Base-by-base conservation (phyloP, 2,329 filamentous ascomycete genomes). In the Colletotrichum agaves region DNA sequence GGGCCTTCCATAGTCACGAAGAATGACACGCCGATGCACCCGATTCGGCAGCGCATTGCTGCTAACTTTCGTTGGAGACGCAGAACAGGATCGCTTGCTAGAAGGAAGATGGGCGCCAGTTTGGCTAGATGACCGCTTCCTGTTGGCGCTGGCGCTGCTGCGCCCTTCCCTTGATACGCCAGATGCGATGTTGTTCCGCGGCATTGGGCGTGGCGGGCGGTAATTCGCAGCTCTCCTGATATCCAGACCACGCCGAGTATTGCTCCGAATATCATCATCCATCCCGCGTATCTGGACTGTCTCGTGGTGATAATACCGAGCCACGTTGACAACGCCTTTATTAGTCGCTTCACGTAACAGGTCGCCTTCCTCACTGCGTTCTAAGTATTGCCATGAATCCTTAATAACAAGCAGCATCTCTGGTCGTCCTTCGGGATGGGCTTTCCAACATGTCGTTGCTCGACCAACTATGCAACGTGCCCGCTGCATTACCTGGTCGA, bases 381-480 rank as follows among this genome's bases (percentile, higher is more conserved):
- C 77, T 4, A 70, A 69, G 61, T 78, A 80, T 60, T 84, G 78
- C 80, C 77, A 84, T 3, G 77, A 82, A 67, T 83, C 79, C 69
- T 85, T 85, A 61, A 84, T 75, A n/a, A 84, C 77, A 70, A 84
- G 74, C 4, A 72, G 74, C 23, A 56, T 73, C 31, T 72, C 13
- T n/a, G 70, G 66, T 43, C 81, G 71, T 47, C 67, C 74, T 56
- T 82, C 73, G 43, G 61, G 74, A 76, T 83, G 72, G 11, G 77
- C 82, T 74, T 79, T 81, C 81, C 77, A 84, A 58, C 76, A 84
- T n/a, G 77, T 83, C 5, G 5, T 5, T 8, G 37, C 81, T 7
- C 79, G 75, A 63, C 80, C 76, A 58, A 75, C 74, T 64, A 83
- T 73, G 67, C 76, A 80, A 46, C 43, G 70, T 46, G 76, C 70